Conservation (phyloP, 1,139 yeast genomes). For the Yamadazyma sp. region DNA sequence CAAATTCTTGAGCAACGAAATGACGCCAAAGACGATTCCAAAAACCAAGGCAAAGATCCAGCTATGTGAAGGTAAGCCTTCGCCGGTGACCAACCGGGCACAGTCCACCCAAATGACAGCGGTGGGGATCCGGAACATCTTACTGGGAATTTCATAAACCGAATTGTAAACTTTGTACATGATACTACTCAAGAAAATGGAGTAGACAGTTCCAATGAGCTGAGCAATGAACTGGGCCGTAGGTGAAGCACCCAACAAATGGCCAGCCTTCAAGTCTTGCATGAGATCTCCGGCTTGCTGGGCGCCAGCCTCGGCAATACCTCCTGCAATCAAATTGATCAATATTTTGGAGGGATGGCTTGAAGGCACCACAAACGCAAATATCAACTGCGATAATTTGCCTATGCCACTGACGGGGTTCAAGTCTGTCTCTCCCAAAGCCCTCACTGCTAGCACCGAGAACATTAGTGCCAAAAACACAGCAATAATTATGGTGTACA, state of each 20-base stretch:
- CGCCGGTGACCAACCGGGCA: constrained; percentile 87
- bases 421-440: constrained; percentile 93
- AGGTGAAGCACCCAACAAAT: constrained; percentile 88
- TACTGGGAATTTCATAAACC: constrained; percentile 83
- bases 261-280: constrained; percentile 97
- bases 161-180: constrained; percentile 81
- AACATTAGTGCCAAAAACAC: constrained; percentile 72
- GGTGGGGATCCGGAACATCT: constrained; percentile 83
- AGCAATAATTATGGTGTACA: constrained; percentile 68
- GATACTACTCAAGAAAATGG: constrained; percentile 72
- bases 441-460: constrained; percentile 86
- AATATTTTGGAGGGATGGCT: constrained; percentile 78
- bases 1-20: constrained; percentile 65
- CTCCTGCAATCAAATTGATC: constrained; percentile 90
- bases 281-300: constrained; percentile 98
- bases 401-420: constrained; percentile 98
- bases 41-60: constrained; percentile 61
- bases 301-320: constrained; percentile 97
- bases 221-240: constrained; percentile 90
- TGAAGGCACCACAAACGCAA: constrained; percentile 79
- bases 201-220: constrained; percentile 81
- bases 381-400: constrained; percentile 82
- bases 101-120: constrained; percentile 97
- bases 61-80: constrained; percentile 83
- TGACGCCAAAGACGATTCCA: constrained; percentile 66